Base-by-base conservation (phyloP, 352 stramenopile genomes). In the Phytophthora tentaculata region DNA sequence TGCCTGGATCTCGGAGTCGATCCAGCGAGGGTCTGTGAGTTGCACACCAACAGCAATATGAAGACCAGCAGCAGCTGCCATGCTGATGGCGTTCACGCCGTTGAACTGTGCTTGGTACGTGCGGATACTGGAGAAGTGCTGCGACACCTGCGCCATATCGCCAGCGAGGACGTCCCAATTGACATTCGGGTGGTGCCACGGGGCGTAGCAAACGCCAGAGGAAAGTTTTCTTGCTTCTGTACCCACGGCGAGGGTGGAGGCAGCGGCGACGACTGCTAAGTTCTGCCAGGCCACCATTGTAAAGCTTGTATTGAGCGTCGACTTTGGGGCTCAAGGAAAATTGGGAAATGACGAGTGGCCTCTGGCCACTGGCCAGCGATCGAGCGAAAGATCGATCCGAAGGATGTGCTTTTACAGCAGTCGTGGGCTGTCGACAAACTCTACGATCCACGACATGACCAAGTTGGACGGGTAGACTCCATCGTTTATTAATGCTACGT, bases 101-200 rank as follows among this genome's bases (percentile, higher is more conserved):
- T 59, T 76, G 44, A 88, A 88, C 44, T 79, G 74, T 48, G 82
- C 77, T 68, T 91, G 73, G 69, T 83, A 92, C n/a, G 84, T 91
- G 61, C 84, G 84, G 26, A 92, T 76, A 44, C 71, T 73, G n/a
- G 67, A 73, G 62, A 91, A 92, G 49, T 84, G 70, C 67, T 83
- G 28, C 29, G 74, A 73, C 8, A 83, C 54, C 35, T 78, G 70
- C 0, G 20, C n/a, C 43, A 85, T 73, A 50, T 85, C 77, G 13
- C 48, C 61, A 23, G 66, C 57, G 28, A 85, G 56, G 2, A 81
- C 65, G 45, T 76, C 71, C 23, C 60, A 48, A 17, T 65, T 74
- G 35, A 90, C 74, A 26, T n/a, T 61, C 5, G 20, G n/a, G 71
- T 90, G 79, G 67, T 90, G 79, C 79, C 80, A 90, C 39, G 82